Conservation (phyloP, 257 asterid species). For the Solanum paucissectum region DNA sequence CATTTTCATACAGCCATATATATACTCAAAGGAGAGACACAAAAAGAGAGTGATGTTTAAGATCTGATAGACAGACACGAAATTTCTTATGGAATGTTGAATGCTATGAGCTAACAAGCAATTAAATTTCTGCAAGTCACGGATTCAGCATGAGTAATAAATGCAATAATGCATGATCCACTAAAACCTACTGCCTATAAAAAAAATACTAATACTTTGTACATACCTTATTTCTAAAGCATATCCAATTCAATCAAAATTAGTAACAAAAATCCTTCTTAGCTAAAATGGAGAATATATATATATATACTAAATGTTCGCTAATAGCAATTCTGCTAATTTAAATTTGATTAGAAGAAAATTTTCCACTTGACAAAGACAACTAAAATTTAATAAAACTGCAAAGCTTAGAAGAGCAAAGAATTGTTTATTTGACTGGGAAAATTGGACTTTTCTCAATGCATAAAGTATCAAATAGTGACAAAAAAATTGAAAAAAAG, state of each 20-base stretch:
- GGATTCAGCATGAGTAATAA: constrained; percentile 39
- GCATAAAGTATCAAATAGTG: background rate
- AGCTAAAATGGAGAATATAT: background rate
- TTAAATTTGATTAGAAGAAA: background rate
- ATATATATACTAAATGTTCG: background rate
- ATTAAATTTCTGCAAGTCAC: constrained; percentile 41
- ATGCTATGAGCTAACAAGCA: constrained; percentile 19
- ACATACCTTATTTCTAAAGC: background rate
- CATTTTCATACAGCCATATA: background rate
- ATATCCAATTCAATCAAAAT: background rate
- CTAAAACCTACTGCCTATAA: background rate
- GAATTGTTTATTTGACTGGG: background rate
- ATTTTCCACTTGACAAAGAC: background rate
- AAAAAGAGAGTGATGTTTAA: background rate
- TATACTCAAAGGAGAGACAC: background rate
- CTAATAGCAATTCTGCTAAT: background rate
- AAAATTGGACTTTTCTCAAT: background rate
- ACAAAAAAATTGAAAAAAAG: background rate
- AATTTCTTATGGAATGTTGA: constrained; percentile 23
- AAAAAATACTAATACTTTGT: background rate
- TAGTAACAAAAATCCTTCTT: background rate
- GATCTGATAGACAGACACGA: constrained; percentile 7
- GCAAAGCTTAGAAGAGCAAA: background rate
- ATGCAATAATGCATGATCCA: constrained; percentile 16
- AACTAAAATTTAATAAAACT: background rate